Percentiles rank a stretch among this genome's conserved stretches.
Conservation (phyloP, 2,329 filamentous ascomycete species). For the Aspergillus unguis region DNA sequence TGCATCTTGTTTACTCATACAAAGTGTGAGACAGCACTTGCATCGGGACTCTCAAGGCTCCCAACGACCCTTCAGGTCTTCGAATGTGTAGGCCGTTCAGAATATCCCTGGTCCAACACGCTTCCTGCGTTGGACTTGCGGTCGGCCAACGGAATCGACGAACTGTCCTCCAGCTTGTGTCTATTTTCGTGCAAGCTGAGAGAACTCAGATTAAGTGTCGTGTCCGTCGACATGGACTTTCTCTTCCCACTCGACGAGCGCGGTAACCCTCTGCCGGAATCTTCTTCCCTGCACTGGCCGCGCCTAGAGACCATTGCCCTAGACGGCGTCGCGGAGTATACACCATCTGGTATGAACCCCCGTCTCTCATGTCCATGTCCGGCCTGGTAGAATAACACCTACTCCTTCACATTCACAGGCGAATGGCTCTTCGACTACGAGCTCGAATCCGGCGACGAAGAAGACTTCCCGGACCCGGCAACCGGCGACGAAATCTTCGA, state of each 20-base stretch:
- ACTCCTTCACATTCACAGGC: not conserved
- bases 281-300: conserved; percentile 4
- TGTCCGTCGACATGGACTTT: not conserved
- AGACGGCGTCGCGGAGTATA: not conserved
- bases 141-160: not conserved
- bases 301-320: not conserved
- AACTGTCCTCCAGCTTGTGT: not conserved
- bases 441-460: not conserved
- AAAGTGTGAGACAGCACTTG: not conserved
- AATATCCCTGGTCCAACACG: not conserved
- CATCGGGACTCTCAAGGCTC: not conserved
- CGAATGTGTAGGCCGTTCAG: not conserved
- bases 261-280: not conserved
- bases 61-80: not conserved
- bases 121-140: conserved; percentile 4
- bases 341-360: conserved; percentile 5
- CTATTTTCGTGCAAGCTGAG: not conserved
- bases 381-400: not conserved
- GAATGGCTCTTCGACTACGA: conserved; percentile 6
- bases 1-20: not conserved
- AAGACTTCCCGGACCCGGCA: not conserved
- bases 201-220: not conserved
- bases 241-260: conserved; percentile 3
- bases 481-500: not conserved
- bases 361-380: not conserved